Conservation (phyloP, 129 eudicot genomes). For the sunflower (Helianthus annuus) region HanXRQr2.0-SUNRISE NC_035444.2:57436221-57436720, state of each 20-base stretch:
- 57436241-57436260: constrained; percentile 84
- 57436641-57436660: constrained; percentile 89
- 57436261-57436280: constrained; percentile 69
- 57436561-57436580: constrained; percentile 79
- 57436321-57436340: neutral
- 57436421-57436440: too few relatives aligned
- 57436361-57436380: too few relatives aligned
- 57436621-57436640: constrained; percentile 81
- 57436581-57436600: constrained; percentile 85
- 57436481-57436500: neutral
- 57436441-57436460: too few relatives aligned
- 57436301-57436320: constrained; percentile 79
- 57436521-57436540: neutral
- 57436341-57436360: too few relatives aligned
- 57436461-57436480: too few relatives aligned
- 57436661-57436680: constrained; percentile 73
- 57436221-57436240: constrained; percentile 73
- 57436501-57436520: neutral
- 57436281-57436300: constrained; percentile 77
- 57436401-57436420: too few relatives aligned
- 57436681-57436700: constrained; percentile 78
- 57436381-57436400: too few relatives aligned
- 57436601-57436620: constrained; percentile 81
- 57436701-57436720: neutral
- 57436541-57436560: neutral